Conservation (phyloP, 2,329 filamentous ascomycete species). For the Venturia nashicola region DNA sequence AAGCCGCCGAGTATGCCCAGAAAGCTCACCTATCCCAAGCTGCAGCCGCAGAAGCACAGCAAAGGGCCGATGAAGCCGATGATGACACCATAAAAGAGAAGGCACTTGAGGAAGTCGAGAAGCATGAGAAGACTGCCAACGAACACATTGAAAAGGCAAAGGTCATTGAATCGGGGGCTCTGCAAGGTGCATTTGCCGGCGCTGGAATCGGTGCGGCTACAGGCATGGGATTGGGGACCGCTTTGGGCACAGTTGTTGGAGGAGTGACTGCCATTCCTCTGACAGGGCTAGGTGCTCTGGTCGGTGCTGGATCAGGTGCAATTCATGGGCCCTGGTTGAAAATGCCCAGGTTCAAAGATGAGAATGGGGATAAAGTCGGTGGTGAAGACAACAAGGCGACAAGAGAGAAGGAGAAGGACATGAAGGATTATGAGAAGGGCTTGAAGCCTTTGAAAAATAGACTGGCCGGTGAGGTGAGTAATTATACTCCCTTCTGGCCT, state of each 20-base stretch:
- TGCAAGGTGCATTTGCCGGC: slow-evolving; percentile 29
- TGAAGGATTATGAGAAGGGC: slow-evolving; percentile 9
- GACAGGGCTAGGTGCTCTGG: slow-evolving; percentile 26
- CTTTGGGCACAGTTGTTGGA: slow-evolving; percentile 29
- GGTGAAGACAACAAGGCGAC: slow-evolving; percentile 10
- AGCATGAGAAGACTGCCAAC: slow-evolving; percentile 18
- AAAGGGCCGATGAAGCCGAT: background rate
- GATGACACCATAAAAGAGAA: background rate
- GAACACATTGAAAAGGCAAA: slow-evolving; percentile 18
- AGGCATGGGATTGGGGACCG: slow-evolving; percentile 27
- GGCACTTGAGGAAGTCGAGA: slow-evolving; percentile 18
- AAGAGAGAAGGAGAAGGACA: slow-evolving; percentile 6
- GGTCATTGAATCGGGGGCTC: slow-evolving; percentile 18
- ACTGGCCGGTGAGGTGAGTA: slow-evolving; percentile 1
- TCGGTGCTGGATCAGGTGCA: slow-evolving; percentile 28
- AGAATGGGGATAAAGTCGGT: slow-evolving; percentile 13
- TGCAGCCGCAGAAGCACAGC: background rate
- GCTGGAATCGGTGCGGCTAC: slow-evolving; percentile 31
- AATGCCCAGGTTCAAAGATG: slow-evolving; percentile 15
- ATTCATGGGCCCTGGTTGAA: slow-evolving; percentile 32
- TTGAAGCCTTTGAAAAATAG: slow-evolving; percentile 1
- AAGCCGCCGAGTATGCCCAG: slow-evolving; percentile 1
- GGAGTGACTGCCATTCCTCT: slow-evolving; percentile 27
- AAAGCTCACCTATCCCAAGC: background rate
- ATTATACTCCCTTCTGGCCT: slow-evolving; percentile 4